Conservation (phyloP, 331 rosid genomes). For the Quercus tomentella region DNA sequence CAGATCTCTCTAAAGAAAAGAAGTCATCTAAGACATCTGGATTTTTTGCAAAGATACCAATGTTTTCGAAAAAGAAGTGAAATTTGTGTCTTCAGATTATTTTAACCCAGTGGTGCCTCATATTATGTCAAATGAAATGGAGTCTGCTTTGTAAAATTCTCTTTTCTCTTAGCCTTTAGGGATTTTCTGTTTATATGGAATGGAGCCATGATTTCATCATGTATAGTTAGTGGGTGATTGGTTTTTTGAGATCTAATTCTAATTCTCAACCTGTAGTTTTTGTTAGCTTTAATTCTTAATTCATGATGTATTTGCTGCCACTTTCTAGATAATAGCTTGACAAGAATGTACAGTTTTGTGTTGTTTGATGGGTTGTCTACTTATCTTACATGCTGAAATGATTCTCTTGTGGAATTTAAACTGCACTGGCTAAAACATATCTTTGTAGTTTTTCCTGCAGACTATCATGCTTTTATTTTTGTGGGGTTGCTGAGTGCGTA, state of each 20-base stretch:
- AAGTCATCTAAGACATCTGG: slow-evolving; percentile 42
- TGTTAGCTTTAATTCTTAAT: slow-evolving; percentile 20
- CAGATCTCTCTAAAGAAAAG: slow-evolving; percentile 24
- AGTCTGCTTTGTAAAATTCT: neutral
- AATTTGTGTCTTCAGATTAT: slow-evolving; percentile 6
- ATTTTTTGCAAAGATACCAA: slow-evolving; percentile 38
- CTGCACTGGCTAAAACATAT: too few species aligned
- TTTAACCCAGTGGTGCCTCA: neutral
- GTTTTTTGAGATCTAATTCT: neutral
- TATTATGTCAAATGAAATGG: neutral
- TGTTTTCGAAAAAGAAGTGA: slow-evolving; percentile 50
- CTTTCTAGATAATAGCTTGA: slow-evolving; percentile 16
- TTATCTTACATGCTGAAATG: neutral
- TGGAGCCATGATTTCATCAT: neutral
- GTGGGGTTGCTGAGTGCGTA: too few species aligned
- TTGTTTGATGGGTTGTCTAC: neutral
- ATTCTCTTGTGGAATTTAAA: neutral
- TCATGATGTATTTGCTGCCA: slow-evolving; percentile 21
- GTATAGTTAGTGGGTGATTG: neutral
- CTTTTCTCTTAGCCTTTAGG: neutral
- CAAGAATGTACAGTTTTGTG: neutral
- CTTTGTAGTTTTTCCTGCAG: too few species aligned
- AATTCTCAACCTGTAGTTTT: slow-evolving; percentile 15
- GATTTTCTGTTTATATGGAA: neutral
- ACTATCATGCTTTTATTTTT: too few species aligned